phyloP scores from a whole-genome alignment of 768 basidiomycete species.

The Kwoniella bestiolae region DNA sequence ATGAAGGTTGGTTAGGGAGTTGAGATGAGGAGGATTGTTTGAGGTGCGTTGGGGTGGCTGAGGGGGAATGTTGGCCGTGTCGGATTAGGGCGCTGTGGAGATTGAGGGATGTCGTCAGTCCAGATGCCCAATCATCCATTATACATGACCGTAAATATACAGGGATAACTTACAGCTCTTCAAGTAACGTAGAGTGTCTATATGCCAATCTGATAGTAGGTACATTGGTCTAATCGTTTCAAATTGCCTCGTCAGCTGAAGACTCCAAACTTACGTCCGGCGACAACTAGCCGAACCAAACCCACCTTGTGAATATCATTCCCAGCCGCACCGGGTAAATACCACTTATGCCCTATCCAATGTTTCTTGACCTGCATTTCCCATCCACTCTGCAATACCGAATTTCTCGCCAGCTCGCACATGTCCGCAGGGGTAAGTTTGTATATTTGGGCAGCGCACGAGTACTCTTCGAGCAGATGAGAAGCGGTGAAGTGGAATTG shows the following conservation, averaged over 20 bases:
- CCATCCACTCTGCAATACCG: slow-evolving; percentile 93
- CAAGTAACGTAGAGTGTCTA: slow-evolving; percentile 83
- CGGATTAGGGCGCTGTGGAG: slow-evolving; percentile 42
- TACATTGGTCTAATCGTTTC: slow-evolving; percentile 75
- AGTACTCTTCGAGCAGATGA: slow-evolving; percentile 77
- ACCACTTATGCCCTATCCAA: slow-evolving; percentile 84
- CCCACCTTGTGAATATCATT: slow-evolving; percentile 93
- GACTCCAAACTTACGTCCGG: too few relatives aligned
- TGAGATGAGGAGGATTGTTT: slow-evolving; percentile 12
- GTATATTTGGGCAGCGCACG: slow-evolving; percentile 97
- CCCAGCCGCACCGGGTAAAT: slow-evolving; percentile 85
- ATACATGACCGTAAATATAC: too few relatives aligned
- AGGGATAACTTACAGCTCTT: slow-evolving; percentile 66
- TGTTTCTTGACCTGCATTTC: slow-evolving; percentile 94
- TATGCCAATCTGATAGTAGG: slow-evolving; percentile 89
- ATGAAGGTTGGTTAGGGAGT: slow-evolving; percentile 15
- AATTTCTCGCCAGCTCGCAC: slow-evolving; percentile 97
- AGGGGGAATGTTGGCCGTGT: slow-evolving; percentile 42
- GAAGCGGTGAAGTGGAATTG: slow-evolving; percentile 99
- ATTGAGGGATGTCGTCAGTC: slow-evolving; percentile 4
- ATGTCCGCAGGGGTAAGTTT: slow-evolving; percentile 80
- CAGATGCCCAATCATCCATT: background rate
- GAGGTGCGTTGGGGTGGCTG: slow-evolving; percentile 43
- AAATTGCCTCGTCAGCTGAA: background rate
- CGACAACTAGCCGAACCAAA: slow-evolving; percentile 6